phyloP scores from a whole-genome alignment of 495 filamentous ascomycete genomes.

The Hypoxylon trugodes region DNA sequence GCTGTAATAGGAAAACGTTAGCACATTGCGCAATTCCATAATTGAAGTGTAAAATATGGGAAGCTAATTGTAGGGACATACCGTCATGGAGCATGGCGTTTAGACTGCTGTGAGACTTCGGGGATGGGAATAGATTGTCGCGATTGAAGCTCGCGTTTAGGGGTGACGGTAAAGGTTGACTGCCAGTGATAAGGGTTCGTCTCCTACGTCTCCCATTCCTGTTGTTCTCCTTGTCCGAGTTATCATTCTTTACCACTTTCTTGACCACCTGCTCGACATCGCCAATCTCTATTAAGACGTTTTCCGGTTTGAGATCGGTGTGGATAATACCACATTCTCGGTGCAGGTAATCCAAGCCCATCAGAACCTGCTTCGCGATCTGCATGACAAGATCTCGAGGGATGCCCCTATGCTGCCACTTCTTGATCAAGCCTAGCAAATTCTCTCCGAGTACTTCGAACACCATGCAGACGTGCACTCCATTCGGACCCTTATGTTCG shows the following conservation, averaged over 20 bases:
- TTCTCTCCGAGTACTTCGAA: slow-evolving; percentile 99
- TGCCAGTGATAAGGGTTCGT: slow-evolving; percentile 94
- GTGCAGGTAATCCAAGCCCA: slow-evolving; percentile 95
- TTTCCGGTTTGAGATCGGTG: slow-evolving; percentile 97
- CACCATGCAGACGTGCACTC: slow-evolving; percentile 98
- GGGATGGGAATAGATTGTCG: slow-evolving; percentile 71
- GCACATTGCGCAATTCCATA: slow-evolving; percentile 7
- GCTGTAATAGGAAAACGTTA: slow-evolving; percentile 23
- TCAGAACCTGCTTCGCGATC: slow-evolving; percentile 96
- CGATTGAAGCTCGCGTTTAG: slow-evolving; percentile 90
- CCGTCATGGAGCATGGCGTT: slow-evolving; percentile 85
- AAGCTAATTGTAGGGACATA: slow-evolving; percentile 59
- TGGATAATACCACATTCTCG: slow-evolving; percentile 99
- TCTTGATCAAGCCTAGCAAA: slow-evolving; percentile 92
- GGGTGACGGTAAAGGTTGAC: slow-evolving; percentile 94
- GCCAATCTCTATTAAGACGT: slow-evolving; percentile 98
- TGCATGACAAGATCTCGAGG: slow-evolving; percentile 96
- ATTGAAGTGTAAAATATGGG: too few relatives aligned
- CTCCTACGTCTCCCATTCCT: slow-evolving; percentile 92
- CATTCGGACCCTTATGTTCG: slow-evolving; percentile 96
- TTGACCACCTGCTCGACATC: slow-evolving; percentile 97
- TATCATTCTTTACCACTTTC: slow-evolving; percentile 89
- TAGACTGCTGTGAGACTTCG: slow-evolving; percentile 81
- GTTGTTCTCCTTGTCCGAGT: slow-evolving; percentile 83
- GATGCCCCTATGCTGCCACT: slow-evolving; percentile 97